These are phyloP conservation scores for Lanmaoa pseudosensibilis DNA, from an alignment of 768 basidiomycete species.

Conservation along the genomic window DNA sequence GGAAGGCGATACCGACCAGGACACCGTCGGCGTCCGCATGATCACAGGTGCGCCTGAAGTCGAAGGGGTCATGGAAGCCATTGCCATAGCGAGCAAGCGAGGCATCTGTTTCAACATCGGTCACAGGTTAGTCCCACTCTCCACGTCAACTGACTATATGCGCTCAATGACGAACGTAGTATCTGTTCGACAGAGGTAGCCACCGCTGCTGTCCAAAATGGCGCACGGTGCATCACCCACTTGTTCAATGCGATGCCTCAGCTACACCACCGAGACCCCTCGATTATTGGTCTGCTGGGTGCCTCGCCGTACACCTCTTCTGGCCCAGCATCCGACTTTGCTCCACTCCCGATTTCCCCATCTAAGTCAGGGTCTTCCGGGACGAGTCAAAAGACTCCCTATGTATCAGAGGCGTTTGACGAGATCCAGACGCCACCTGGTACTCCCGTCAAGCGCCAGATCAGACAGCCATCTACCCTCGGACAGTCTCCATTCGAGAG, in stretches of 20 bases:
- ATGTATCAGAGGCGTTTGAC: constrained; percentile 62
- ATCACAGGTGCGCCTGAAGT: constrained; percentile 89
- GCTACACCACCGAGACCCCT: constrained; percentile 86
- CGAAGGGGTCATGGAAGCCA: constrained; percentile 72
- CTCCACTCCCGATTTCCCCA: constrained; percentile 21
- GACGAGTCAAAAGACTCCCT: constrained; percentile 19
- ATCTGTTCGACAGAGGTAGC: constrained; percentile 75
- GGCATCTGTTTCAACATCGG: constrained; percentile 86
- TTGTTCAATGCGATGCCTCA: constrained; percentile 94
- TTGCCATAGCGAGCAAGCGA: constrained; percentile 55
- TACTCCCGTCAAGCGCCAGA: constrained; percentile 40
- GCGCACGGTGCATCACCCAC: constrained; percentile 87
- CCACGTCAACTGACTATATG: neutral
- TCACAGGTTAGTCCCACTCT: constrained; percentile 59
- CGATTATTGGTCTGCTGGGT: constrained; percentile 85
- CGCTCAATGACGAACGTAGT: constrained; percentile 37
- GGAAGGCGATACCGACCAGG: constrained; percentile 30
- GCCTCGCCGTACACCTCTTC: constrained; percentile 64
- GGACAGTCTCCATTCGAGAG: constrained; percentile 52
- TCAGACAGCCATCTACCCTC: constrained; percentile 35
- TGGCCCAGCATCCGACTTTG: constrained; percentile 35
- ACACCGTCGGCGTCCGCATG: constrained; percentile 62
- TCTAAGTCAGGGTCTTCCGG: constrained; percentile 10
- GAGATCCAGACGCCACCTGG: constrained; percentile 56
- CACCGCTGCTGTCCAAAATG: constrained; percentile 64